Base-by-base conservation (phyloP, 352 stramenopile species). In the Phytophthora cryptogea region DNA sequence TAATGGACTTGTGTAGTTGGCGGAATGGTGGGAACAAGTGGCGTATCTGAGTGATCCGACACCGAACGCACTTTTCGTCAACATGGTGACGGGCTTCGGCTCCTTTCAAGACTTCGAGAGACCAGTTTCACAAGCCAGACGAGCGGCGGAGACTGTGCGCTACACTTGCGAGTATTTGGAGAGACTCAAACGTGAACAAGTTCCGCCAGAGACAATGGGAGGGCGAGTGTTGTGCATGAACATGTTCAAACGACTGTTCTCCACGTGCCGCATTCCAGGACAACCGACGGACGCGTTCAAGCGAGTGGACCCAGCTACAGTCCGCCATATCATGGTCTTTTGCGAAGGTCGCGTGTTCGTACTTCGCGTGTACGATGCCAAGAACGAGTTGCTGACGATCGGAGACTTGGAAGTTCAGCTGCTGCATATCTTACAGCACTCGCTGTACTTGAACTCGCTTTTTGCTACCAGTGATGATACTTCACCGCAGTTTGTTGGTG, bases 51-150 rank as follows among this genome's bases (percentile, higher is more conserved):
- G 75, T 53, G 78, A 86, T 43, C 78, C 74, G 14, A 86, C 81
- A 41, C 68, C 95, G 54, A 96, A 97, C 66, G 89, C 90, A 1
- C 71, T 97, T 26, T 94, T 95, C 35, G 86, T 98, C 58, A 98
- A 98, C 66, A 96, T 99, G 66, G 89, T 91, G 27, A 98, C 97
- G 56, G 97, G 96, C 65, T 98, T 98, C 63, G 89, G 97, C n/a
- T 97, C 97, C 41, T 86, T 87, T 14, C 80, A 96, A 55, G 92
- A 97, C 57, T 91, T 92, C 23, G 85, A 88, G 20, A 70, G 79
- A 11, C 78, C 82, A 17, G 72, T 84, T 2, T 83, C 81, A 8
- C 76, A 83, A 54, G 70, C 76, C 4, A 76, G 77, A 53, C 70
- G 78, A 46, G 75, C 80, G 11, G 77, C 78, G 4, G 79, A 88